Conservation (phyloP, 2,329 filamentous ascomycete genomes). For the Neonectria punicea region DNA sequence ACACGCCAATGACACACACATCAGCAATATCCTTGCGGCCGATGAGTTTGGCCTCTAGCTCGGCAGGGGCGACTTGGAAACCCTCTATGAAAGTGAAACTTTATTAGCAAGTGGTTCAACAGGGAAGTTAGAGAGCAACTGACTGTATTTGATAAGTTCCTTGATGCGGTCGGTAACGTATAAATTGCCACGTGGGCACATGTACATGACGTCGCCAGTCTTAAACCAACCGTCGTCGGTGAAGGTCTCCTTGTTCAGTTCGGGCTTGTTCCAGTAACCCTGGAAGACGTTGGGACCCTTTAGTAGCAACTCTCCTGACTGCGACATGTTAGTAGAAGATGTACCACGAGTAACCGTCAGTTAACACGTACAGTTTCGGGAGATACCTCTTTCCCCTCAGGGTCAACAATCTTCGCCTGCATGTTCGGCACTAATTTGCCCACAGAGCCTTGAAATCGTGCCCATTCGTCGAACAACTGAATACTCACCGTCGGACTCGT, state of each 20-base stretch:
- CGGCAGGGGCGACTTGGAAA: slow-evolving; percentile 76
- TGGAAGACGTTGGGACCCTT: slow-evolving; percentile 83
- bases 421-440: slow-evolving; percentile 83
- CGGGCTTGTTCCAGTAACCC: slow-evolving; percentile 80
- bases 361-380: slow-evolving; percentile 54
- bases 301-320: slow-evolving; percentile 77
- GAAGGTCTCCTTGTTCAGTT: slow-evolving; percentile 76
- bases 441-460: slow-evolving; percentile 78
- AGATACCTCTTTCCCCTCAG: slow-evolving; percentile 65
- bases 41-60: slow-evolving; percentile 65
- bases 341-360: background rate
- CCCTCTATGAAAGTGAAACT: slow-evolving; percentile 59
- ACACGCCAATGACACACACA: slow-evolving; percentile 72
- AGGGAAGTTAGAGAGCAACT: slow-evolving; percentile 35
- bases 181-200: slow-evolving; percentile 81
- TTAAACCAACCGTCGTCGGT: slow-evolving; percentile 86
- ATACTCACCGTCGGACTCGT: slow-evolving; percentile 83
- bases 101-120: slow-evolving; percentile 1
- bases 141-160: slow-evolving; percentile 68
- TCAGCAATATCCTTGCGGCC: slow-evolving; percentile 61
- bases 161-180: slow-evolving; percentile 91
- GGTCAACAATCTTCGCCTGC: slow-evolving; percentile 81
- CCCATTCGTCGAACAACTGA: slow-evolving; percentile 81
- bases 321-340: background rate
- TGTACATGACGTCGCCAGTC: slow-evolving; percentile 86